A percentile compares a stretch with the other conserved stretches of the same genome.
Conservation (phyloP, 1,139 yeast species). For the Yamadazyma trypodendri region DNA sequence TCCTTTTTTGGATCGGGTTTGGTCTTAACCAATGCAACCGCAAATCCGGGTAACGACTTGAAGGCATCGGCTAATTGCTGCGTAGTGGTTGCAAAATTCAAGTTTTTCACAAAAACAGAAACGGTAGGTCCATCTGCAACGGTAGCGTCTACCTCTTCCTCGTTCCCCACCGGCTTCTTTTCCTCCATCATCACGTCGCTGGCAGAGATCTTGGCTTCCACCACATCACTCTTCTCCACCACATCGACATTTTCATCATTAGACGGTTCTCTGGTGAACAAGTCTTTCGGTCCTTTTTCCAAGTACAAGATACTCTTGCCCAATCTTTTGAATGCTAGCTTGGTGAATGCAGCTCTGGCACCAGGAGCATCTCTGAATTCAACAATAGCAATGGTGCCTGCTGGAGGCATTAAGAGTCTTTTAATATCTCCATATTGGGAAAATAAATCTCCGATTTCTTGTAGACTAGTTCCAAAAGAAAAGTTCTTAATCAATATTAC, state of each 20-base stretch:
- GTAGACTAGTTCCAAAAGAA: slow-evolving; percentile 79
- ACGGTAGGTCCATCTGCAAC: slow-evolving; percentile 66
- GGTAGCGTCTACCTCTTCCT: slow-evolving; percentile 36
- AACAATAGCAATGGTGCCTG: slow-evolving; percentile 95
- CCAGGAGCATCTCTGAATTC: slow-evolving; percentile 82
- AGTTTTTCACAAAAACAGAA: slow-evolving; percentile 86
- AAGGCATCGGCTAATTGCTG: slow-evolving; percentile 59
- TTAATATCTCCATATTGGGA: slow-evolving; percentile 75
- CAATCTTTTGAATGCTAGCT: slow-evolving; percentile 81
- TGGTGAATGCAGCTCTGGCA: slow-evolving; percentile 87
- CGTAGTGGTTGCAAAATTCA: slow-evolving; percentile 78
- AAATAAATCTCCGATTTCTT: slow-evolving; percentile 81
- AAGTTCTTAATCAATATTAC: slow-evolving; percentile 85
- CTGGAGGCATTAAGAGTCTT: slow-evolving; percentile 89
- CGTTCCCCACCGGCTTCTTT: slow-evolving; percentile 20
- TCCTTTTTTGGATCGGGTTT: slow-evolving; percentile 82
- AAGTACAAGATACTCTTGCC: slow-evolving; percentile 83
- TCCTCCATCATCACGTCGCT: slow-evolving; percentile 27
- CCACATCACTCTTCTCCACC: slow-evolving; percentile 21
- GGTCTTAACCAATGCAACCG: slow-evolving; percentile 78
- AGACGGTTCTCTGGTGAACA: slow-evolving; percentile 63
- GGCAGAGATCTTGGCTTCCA: slow-evolving; percentile 32
- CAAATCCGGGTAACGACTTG: slow-evolving; percentile 73
- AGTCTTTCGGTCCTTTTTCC: slow-evolving; percentile 89
- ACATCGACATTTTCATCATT: slow-evolving; percentile 29